Percentiles rank a stretch among this genome's conserved stretches.
These are phyloP conservation scores for Vaccinium macrocarpon DNA, from an alignment of 148 eudicot species.

Conservation along the genomic window DNA sequence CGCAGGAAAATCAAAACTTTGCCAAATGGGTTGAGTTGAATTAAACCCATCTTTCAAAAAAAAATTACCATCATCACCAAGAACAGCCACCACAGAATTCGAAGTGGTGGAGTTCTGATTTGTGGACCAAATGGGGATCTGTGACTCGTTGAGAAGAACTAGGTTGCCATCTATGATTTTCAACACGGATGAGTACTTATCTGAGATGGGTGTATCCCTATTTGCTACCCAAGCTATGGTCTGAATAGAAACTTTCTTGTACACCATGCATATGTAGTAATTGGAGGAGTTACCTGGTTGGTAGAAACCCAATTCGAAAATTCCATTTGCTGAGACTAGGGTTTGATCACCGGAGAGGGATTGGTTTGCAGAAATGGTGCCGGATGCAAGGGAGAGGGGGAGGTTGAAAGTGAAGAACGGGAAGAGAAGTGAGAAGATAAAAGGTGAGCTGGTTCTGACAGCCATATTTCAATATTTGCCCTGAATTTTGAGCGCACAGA, in stretches of 20 bases:
- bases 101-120: slow-evolving; percentile 16
- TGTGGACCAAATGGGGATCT: slow-evolving; percentile 43
- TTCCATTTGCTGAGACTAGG: too few relatives aligned
- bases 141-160: slow-evolving; percentile 35
- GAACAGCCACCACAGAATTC: slow-evolving; percentile 27
- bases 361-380: too few relatives aligned
- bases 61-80: slow-evolving; percentile 31
- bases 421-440: too few relatives aligned
- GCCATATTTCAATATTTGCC: too few relatives aligned
- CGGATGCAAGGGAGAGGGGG: too few relatives aligned
- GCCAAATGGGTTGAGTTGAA: slow-evolving; percentile 24
- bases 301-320: slow-evolving; percentile 46
- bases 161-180: slow-evolving; percentile 46
- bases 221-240: slow-evolving; percentile 59
- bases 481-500: too few relatives aligned
- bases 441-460: too few relatives aligned
- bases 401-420: too few relatives aligned
- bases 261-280: slow-evolving; percentile 53
- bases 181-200: slow-evolving; percentile 30
- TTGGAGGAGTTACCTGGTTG: slow-evolving; percentile 42
- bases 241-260: slow-evolving; percentile 26
- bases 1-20: slow-evolving; percentile 34
- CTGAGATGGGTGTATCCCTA: slow-evolving; percentile 36
- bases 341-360: too few relatives aligned
- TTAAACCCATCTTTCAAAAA: neutral